Evolutionary conservation across 2,329 filamentous ascomycete genomes (phyloP), one percentile per base, ranked within the genome.

Genomic region (Graphilbum fragrans): DNA sequence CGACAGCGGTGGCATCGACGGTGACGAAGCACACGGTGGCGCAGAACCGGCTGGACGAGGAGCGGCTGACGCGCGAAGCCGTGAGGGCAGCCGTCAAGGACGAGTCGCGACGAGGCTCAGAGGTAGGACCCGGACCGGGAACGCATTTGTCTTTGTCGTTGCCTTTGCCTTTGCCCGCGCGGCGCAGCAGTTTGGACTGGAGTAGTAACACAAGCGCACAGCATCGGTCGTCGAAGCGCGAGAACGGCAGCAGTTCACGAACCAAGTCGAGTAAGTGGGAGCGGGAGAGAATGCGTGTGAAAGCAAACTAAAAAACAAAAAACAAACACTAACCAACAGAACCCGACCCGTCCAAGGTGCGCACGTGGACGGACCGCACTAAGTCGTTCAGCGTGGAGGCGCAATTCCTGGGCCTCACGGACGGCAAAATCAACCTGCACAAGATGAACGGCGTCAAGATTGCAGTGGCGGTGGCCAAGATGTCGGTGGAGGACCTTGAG

Each of bases 381-480:
- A 92, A 90, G 53, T 90, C 88, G 1, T 98, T 98, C 64, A 96
- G 86, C 52, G 92, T 98, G 42, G 92, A 96, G 50, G 92, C 92
- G 16, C 86, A 98, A 58, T 98, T 96, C 55, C 77, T 98, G 39
- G 90, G 87, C 22, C 72, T 96, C 40, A 86, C 86, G 58, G 92
- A 96, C 57, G 86, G 88, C 48, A 96, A 96, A 62, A 93, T 98
- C 50, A 93, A 98, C 61, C 69, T 98, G 19, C 92, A 98, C 67
- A 98, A 98, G 66, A 74, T 86, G 63, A 98, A 98, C 57, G 92
- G 92, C 31, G 87, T 98, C 53, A 96, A 96, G 62, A 98, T 98
- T 60, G 92, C 92, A 9, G 92, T 98, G 4, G 92, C 92, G 3
- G 77, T 96, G 22, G 70, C 78, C 32, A 98, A 98, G 59, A 98